A percentile compares a stretch with the other conserved stretches of the same genome.
Conservation (phyloP, 768 basidiomycete genomes). For the Naganishia friedmannii region DNA sequence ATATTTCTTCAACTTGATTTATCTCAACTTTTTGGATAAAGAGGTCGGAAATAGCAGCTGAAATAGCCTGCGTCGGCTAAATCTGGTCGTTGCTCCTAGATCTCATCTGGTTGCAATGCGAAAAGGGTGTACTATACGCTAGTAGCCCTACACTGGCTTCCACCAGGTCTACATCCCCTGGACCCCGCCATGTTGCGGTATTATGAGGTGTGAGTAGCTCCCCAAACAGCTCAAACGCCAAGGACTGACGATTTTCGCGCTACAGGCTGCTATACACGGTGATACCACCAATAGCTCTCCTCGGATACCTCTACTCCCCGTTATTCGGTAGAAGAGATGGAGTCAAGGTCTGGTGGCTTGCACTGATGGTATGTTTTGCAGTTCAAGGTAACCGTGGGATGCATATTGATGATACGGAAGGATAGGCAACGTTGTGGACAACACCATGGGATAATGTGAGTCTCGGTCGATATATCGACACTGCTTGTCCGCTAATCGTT, state of each 20-base stretch:
- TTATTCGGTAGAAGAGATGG: slow-evolving; percentile 44
- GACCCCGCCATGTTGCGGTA: slow-evolving; percentile 11
- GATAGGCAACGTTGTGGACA: slow-evolving; percentile 47
- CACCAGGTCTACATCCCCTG: too few species aligned
- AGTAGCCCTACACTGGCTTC: too few species aligned
- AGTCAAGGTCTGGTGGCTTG: slow-evolving; percentile 45
- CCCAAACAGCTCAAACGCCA: neutral
- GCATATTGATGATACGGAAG: neutral
- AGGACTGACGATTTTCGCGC: neutral
- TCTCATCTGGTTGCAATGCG: too few species aligned
- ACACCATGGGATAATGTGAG: slow-evolving; percentile 52
- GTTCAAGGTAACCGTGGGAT: neutral
- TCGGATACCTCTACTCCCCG: slow-evolving; percentile 39
- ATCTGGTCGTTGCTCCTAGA: too few species aligned
- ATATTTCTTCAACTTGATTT: too few species aligned
- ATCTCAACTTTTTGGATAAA: too few species aligned
- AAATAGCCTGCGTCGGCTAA: too few species aligned
- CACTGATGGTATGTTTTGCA: slow-evolving; percentile 40
- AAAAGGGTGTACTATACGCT: too few species aligned
- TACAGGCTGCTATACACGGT: slow-evolving; percentile 43
- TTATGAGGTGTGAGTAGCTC: slow-evolving; percentile 24
- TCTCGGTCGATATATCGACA: neutral
- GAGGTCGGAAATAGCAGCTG: too few species aligned
- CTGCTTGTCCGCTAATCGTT: neutral
- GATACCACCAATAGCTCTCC: slow-evolving; percentile 42